Conservation (phyloP, 306 rosid genomes). For the Ceratonia siliqua region DNA sequence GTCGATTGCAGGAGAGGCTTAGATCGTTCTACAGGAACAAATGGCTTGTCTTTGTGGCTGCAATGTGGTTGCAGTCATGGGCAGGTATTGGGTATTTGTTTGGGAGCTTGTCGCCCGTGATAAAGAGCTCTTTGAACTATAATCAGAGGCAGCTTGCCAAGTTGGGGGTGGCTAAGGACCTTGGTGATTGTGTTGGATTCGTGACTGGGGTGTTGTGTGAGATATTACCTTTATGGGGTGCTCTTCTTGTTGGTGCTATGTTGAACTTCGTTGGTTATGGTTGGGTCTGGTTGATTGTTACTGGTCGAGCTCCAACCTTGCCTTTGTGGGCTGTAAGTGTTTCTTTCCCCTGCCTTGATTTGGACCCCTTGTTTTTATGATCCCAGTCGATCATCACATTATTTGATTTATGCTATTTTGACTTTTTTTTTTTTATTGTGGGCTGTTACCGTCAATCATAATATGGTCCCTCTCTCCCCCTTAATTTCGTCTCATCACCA, state of each 20-base stretch:
- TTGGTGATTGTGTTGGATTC: conserved; percentile 83
- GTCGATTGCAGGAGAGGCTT: conserved; percentile 47
- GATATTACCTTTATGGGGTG: conserved; percentile 75
- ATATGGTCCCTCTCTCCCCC: neutral
- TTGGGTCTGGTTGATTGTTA: conserved; percentile 79
- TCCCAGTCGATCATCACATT: neutral
- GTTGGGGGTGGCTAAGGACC: conserved; percentile 90
- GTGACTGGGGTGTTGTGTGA: conserved; percentile 77
- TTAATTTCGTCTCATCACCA: neutral
- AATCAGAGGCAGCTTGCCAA: conserved; percentile 72
- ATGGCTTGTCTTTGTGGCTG: conserved; percentile 91
- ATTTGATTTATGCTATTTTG: neutral
- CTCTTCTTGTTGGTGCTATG: conserved; percentile 66
- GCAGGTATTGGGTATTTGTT: conserved; percentile 88
- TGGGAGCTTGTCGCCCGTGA: conserved; percentile 85
- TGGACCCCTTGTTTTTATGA: neutral
- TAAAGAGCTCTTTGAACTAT: conserved; percentile 64
- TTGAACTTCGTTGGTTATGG: conserved; percentile 81
- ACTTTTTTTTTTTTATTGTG: neutral
- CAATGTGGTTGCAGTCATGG: conserved; percentile 98
- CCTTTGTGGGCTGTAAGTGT: conserved; percentile 88
- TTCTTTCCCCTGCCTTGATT: neutral
- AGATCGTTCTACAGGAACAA: conserved; percentile 52
- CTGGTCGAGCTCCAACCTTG: conserved; percentile 52
- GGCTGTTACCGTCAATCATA: conserved; percentile 24